Percentiles rank a stretch among this genome's conserved stretches.
Conservation (phyloP, 495 filamentous ascomycete species). For the Melanomma pulvis-pyrius region DNA sequence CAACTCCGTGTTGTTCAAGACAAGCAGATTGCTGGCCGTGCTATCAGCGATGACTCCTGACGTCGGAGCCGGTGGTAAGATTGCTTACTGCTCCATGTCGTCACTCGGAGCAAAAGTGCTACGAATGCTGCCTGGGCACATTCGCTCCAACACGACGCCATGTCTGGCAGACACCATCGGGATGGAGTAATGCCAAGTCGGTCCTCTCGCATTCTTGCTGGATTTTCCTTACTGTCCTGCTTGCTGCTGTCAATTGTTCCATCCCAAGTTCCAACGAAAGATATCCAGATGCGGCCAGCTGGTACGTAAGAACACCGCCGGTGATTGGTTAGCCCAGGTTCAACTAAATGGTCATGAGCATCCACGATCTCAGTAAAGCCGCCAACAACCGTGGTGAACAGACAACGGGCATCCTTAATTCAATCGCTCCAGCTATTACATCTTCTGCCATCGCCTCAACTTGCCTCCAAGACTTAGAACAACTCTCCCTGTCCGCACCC, state of each 20-base stretch:
- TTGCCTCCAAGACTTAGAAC: too few species aligned
- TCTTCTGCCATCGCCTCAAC: neutral
- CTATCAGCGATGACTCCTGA: neutral
- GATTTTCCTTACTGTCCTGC: too few species aligned
- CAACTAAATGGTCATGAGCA: constrained; percentile 2
- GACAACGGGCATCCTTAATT: constrained; percentile 8
- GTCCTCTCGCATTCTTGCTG: too few species aligned
- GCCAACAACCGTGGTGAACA: constrained; percentile 20
- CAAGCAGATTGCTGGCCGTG: neutral
- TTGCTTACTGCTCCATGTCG: neutral
- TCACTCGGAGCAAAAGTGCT: neutral
- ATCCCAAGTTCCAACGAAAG: too few species aligned
- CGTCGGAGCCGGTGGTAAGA: too few species aligned
- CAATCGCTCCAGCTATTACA: neutral
- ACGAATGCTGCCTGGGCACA: neutral
- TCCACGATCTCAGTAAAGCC: constrained; percentile 15
- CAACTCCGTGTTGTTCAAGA: constrained; percentile 4
- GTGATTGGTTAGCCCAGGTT: neutral
- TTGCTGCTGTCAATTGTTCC: too few species aligned
- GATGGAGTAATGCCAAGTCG: too few species aligned
- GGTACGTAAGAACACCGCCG: neutral
- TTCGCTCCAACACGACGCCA: too few species aligned
- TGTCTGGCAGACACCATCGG: too few species aligned
- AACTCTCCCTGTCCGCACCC: neutral
- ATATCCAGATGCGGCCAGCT: too few species aligned